Base-by-base conservation (phyloP, 441 rosid species). In the Adansonia madagascariensis region DNA sequence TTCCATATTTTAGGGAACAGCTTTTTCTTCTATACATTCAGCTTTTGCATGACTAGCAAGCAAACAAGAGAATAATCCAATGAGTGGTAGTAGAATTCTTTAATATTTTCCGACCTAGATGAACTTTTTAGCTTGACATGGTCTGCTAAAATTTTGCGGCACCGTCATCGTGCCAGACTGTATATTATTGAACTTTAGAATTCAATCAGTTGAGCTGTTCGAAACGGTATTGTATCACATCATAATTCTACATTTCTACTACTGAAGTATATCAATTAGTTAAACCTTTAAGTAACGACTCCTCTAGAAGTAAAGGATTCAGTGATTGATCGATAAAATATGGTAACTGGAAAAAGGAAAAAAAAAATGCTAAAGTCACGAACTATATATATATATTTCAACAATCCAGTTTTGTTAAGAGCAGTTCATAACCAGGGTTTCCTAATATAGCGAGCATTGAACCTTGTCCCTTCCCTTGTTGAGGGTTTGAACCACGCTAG, bases 1-100 rank as follows among this genome's bases (percentile, higher is more conserved):
- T 39, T 39, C 44, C 22, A 24, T 44, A 44, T 18, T 67, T 46
- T 9, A 18, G 2, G 27, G 49, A 22, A 46, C 27, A 44, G 17
- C 27, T 27, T 70, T 53, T 70, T 49, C 15, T 22, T 11, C 31
- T 3, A 46, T 49, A 20, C 18, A 6, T 49, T 22, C 73, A 49
- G 47, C 18, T 31, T 14, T 71, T 56, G 18, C 62, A 52, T 71
- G 62, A 71, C 62, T 64, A 27, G 35, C 35, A 27, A 49, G 72
- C 47, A 50, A 75, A 75, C 71, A 75, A 75, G 69, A 12, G 72
- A 65, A 50, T 64, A 39, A 57, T 63, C 78, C 78, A 75, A 75
- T 52, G 41, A 35, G 43, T 1, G 55, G 52, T 39, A 63, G 41
- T 63, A 15, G 17, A 60, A 8, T 18, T n/a, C 43, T 60, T 71